These are phyloP conservation scores for Nicotiana tomentosiformis DNA, from an alignment of 257 asterid species.

Conservation along the genomic window DNA sequence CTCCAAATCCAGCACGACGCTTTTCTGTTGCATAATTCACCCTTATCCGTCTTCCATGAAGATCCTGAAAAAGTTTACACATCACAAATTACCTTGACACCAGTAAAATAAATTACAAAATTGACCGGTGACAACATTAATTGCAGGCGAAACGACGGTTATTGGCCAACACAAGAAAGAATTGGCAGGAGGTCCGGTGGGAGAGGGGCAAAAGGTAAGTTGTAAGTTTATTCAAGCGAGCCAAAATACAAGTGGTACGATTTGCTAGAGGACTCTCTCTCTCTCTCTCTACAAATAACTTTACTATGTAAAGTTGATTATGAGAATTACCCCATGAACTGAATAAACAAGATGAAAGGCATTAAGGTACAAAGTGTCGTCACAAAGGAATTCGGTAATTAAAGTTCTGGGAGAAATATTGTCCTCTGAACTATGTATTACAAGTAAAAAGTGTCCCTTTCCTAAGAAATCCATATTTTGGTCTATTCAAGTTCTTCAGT, in stretches of 20 bases:
- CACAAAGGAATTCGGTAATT: not conserved
- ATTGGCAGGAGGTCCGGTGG: not conserved
- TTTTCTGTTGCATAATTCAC: conserved; percentile 36
- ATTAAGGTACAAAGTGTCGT: not conserved
- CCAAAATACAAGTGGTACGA: not conserved
- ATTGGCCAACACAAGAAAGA: not conserved
- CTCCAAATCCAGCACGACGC: conserved; percentile 26
- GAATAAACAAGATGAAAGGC: not conserved
- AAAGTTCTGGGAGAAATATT: not conserved
- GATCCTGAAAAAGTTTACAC: conserved; percentile 19
- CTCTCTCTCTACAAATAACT: not conserved
- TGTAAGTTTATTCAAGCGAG: not conserved
- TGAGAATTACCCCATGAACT: not conserved
- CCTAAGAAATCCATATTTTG: not conserved
- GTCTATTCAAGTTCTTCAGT: not conserved
- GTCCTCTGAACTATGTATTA: not conserved
- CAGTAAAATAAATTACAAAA: not conserved
- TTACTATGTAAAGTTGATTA: not conserved
- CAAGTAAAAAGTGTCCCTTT: not conserved
- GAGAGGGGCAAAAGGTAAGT: not conserved
- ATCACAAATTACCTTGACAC: not conserved
- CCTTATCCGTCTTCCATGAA: conserved; percentile 35
- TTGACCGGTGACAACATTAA: no score
- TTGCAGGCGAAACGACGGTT: not conserved
- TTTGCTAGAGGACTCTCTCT: not conserved